Evolutionary conservation across 345 rosid species (phyloP), one percentile per base, ranked within the genome.

Genomic region (Arabidopsis suecica): DNA sequence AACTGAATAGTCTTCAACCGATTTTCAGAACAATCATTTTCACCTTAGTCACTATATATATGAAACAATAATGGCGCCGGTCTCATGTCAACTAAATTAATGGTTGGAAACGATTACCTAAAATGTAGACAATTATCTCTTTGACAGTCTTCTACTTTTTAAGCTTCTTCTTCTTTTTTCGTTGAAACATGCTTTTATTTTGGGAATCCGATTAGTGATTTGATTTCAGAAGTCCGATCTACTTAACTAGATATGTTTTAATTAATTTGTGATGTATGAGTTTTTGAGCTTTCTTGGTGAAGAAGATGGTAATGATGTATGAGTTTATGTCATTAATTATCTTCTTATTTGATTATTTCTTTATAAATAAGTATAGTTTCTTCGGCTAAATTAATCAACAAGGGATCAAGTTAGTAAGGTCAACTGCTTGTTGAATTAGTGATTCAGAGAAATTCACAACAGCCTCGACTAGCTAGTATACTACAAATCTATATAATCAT

Each of bases 21-120:
- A 75, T 14, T 60, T 67, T 75, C 61, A 75, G 45, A 60, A 60
- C 56, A 40, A 60, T 75, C 79, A 32, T 68, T 75, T 68, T 75
- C 68, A 75, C 47, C 14, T 13, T 60, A 9, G 36, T 38, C 61
- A 51, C 37, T 20, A 20, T 20, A 20, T 20, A 20, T 49, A 49
- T 74, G 78, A 36, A 65, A 48, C 66, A 56, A 56, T 57, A 45
- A 25, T 56, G 67, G 30, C 3, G 30, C 30, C 6, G 18, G 53
- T 48, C 49, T 18, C 6, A 6, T 51, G 34, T 68, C 74, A 68
- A 60, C 79, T 41, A 51, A 68, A 68, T 36, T 61, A 60, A 68
- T 60, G 79, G 74, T 33, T 72, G 53, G 63, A 41, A 66, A 25
- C 59, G 12, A 56, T 7, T 58, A 57, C 38, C 51, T 22, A 22